phyloP scores from a whole-genome alignment of 2,329 filamentous ascomycete genomes.

The Trichoderma sp. region DNA sequence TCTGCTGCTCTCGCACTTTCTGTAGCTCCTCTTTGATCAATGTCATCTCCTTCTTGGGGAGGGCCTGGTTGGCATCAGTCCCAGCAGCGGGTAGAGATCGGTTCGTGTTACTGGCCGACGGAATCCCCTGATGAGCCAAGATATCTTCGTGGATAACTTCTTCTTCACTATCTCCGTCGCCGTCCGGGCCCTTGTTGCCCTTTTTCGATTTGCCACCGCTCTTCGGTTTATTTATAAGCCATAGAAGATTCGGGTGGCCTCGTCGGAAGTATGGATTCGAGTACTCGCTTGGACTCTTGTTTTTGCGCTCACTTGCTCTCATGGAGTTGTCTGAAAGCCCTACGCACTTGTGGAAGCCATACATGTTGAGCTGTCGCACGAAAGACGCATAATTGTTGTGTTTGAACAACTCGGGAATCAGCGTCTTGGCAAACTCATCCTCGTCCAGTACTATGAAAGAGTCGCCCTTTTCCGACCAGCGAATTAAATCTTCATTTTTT shows the following conservation, averaged over 20 bases:
- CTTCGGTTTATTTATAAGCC: constrained; percentile 96
- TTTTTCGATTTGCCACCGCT: constrained; percentile 65
- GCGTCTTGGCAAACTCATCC: constrained; percentile 95
- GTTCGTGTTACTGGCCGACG: constrained; percentile 29
- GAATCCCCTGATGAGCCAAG: constrained; percentile 29
- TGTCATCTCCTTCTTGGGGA: constrained; percentile 72
- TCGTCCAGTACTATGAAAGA: constrained; percentile 97
- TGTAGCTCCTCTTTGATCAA: constrained; percentile 78
- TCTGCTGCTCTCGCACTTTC: constrained; percentile 82
- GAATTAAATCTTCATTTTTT: constrained; percentile 91
- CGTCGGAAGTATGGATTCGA: constrained; percentile 95
- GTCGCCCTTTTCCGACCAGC: constrained; percentile 95
- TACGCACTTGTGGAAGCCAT: constrained; percentile 95
- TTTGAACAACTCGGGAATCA: constrained; percentile 97
- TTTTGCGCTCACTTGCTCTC: constrained; percentile 94
- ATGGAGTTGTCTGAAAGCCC: constrained; percentile 95
- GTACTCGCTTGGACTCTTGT: constrained; percentile 98
- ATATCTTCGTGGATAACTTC: constrained; percentile 49
- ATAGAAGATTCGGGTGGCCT: constrained; percentile 86
- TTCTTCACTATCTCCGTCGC: constrained; percentile 70
- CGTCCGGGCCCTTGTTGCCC: constrained; percentile 61
- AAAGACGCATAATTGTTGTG: constrained; percentile 99
- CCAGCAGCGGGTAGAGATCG: constrained; percentile 47
- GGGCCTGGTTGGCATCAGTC: constrained; percentile 47
- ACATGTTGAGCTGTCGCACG: constrained; percentile 93